phyloP scores from a whole-genome alignment of 352 stramenopile species.

The Peronospora destructor region DNA sequence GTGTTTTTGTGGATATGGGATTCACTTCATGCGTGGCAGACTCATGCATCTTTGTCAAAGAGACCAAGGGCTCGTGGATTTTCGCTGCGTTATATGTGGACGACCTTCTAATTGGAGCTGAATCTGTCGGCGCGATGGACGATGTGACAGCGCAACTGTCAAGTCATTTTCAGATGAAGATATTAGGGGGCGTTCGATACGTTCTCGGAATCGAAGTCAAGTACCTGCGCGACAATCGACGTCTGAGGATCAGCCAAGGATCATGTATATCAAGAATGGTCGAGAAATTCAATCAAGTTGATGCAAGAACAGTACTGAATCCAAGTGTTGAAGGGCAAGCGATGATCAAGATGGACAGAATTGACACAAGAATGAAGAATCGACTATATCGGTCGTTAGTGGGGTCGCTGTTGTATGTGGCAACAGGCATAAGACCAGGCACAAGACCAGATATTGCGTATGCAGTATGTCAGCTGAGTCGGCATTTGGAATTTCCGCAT shows the following conservation, averaged over 20 bases:
- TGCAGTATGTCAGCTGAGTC: not conserved
- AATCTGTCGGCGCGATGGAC: too few relatives aligned
- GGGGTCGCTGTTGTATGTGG: not conserved
- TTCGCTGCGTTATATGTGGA: too few relatives aligned
- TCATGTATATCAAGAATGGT: not conserved
- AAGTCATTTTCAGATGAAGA: too few relatives aligned
- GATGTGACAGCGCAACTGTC: too few relatives aligned
- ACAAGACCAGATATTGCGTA: not conserved
- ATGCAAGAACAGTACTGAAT: not conserved
- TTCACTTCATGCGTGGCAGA: not conserved
- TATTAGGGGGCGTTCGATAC: too few relatives aligned
- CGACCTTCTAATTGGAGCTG: too few relatives aligned
- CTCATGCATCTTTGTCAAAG: too few relatives aligned
- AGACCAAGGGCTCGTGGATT: too few relatives aligned
- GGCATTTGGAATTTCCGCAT: not conserved
- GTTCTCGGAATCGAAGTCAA: too few relatives aligned
- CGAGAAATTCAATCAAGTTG: not conserved
- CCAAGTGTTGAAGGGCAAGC: not conserved
- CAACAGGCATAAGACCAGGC: not conserved
- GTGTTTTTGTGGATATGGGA: constrained; percentile 5
- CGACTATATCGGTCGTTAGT: not conserved
- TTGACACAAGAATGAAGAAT: not conserved
- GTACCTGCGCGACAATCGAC: too few relatives aligned
- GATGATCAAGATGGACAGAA: not conserved
- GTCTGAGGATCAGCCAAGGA: too few relatives aligned